Base-by-base conservation (phyloP, 1,139 yeast genomes). In the Taphrina pruni region DNA sequence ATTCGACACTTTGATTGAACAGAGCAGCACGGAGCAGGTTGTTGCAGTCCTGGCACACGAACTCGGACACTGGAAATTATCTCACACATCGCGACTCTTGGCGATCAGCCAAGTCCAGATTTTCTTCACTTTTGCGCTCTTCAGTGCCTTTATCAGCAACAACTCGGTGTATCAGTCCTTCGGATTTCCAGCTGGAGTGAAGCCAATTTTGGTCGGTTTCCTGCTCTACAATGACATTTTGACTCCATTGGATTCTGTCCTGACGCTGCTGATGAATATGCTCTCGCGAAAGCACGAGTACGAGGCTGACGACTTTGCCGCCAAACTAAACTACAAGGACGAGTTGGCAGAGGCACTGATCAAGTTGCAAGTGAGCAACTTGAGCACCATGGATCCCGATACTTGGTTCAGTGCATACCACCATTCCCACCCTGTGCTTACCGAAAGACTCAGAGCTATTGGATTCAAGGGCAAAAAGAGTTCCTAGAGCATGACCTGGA, bases 31-130 rank as follows among this genome's bases (percentile, higher is more conserved):
- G 45, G 85, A 85, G 62, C 97, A 94, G 79, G 90, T 93, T 43
- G 91, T 93, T 68, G 97, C 99, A 56, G 97, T 94, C 0, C 83
- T 94, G 75, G 98, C 97, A 32, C 99, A 94, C 77, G 99, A 94
- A 81, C 89, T 94, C 74, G 99, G 99, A 62, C 99, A 94, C 79
- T 94, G 99, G 99, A 88, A 89, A 74, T 83, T 89, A 77, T 87
- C 88, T 71, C 99, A 94, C 79, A 88, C 93, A 72, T 82, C 92
- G 20, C 87, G 87, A 77, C 84, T 87, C 83, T 79, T 94, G 75
- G 75, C 84, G 3, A 83, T 88, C 73, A 81, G 86, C 64, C 94
- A 91, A 79, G 78, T 81, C 14, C 90, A 89, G 75, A 79, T 88
- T 69, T 85, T 89, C 74, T 75, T 85, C 57, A 83, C 87, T 62